phyloP scores from a whole-genome alignment of 768 basidiomycete genomes.

The Mycena rebaudengoi region DNA sequence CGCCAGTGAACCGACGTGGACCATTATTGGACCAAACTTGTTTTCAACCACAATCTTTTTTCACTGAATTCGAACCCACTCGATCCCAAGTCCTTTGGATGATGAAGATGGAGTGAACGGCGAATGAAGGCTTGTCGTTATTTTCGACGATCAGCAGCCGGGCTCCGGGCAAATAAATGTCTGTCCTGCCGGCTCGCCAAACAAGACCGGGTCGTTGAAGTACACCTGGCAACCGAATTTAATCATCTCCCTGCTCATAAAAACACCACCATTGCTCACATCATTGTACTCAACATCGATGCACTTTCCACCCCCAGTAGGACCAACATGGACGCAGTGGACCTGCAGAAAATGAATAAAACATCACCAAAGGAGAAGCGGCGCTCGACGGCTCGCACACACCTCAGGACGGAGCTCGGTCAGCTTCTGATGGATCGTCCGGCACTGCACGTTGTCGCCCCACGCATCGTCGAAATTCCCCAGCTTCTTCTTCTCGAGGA shows the following conservation, averaged over 20 bases:
- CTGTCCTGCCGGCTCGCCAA: not conserved
- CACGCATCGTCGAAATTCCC: conserved; percentile 9
- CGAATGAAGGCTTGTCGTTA: no score
- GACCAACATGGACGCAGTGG: not conserved
- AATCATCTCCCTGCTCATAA: no score
- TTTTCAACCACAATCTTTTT: no score
- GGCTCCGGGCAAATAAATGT: not conserved
- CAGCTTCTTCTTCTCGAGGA: not conserved
- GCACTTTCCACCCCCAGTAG: not conserved
- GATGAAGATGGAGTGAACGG: no score
- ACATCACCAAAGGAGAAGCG: no score
- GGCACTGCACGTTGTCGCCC: conserved; percentile 9
- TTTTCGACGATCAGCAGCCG: no score
- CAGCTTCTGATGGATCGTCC: not conserved
- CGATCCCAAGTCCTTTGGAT: no score
- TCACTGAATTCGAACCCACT: no score
- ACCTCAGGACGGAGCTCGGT: conserved; percentile 1
- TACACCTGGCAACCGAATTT: not conserved
- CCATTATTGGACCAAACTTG: no score
- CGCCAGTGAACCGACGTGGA: no score
- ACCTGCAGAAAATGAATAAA: no score
- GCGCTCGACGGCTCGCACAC: not conserved
- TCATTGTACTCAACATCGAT: no score
- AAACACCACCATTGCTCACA: not conserved
- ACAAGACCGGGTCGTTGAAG: not conserved